Evolutionary conservation across 345 rosid genomes (phyloP).

Genomic region (Arabis alpina): DNA sequence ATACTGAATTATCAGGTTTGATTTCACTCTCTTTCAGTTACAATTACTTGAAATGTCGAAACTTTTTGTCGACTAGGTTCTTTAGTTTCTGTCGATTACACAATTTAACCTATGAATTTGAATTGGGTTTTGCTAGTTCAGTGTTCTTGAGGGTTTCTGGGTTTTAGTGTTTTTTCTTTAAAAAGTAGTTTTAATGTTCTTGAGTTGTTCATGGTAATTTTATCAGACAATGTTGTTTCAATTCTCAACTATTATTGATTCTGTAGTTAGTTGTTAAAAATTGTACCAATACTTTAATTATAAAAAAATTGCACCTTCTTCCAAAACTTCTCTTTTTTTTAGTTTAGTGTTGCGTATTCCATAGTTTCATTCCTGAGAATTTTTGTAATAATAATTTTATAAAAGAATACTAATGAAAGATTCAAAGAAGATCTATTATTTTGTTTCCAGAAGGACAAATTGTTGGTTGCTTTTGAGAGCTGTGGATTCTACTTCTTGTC

Average conservation of each 20-base stretch:
- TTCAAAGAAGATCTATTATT: constrained; percentile 41
- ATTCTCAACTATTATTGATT: too few species aligned
- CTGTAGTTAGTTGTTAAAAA: not conserved
- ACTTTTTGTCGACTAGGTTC: constrained; percentile 18
- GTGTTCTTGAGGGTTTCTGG: constrained; percentile 1
- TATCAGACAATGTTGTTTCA: too few species aligned
- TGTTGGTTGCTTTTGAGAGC: constrained; percentile 25
- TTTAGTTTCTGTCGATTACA: not conserved
- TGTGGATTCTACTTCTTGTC: constrained; percentile 40
- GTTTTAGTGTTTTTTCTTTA: too few species aligned
- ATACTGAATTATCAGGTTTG: constrained; percentile 28
- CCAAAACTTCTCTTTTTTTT: constrained; percentile 10
- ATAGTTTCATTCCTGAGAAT: not conserved
- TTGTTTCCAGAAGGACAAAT: constrained; percentile 26
- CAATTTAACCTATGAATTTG: constrained; percentile 5
- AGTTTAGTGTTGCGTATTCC: constrained; percentile 2
- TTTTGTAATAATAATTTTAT: constrained; percentile 16
- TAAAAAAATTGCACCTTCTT: constrained; percentile 23
- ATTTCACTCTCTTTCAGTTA: constrained; percentile 17
- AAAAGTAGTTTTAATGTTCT: too few species aligned
- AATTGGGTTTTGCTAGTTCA: constrained; percentile 16
- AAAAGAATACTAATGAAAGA: constrained; percentile 43
- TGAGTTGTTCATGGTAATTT: too few species aligned
- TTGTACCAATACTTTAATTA: too few species aligned
- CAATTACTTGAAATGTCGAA: constrained; percentile 1